phyloP scores from a whole-genome alignment of 192 early-diverging fungal genomes.

The Helicostylum pulchrum region DNA sequence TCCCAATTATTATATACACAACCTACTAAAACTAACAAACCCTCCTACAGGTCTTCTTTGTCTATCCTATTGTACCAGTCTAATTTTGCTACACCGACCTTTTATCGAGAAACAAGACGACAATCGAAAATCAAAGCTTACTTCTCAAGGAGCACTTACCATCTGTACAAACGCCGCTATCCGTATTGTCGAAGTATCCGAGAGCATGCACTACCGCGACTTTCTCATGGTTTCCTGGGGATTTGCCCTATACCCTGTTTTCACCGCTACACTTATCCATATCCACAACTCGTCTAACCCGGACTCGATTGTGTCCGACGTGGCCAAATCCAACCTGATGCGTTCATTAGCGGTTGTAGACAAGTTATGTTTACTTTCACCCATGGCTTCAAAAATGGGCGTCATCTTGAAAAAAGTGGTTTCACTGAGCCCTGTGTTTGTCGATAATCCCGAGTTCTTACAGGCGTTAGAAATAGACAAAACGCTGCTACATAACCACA shows the following conservation, averaged over 20 bases:
- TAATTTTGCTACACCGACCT: slow-evolving; percentile 37
- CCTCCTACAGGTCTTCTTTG: slow-evolving; percentile 17
- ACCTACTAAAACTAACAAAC: too few species aligned
- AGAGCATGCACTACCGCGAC: slow-evolving; percentile 23
- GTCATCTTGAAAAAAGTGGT: too few species aligned
- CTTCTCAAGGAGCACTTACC: neutral
- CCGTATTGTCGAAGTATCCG: slow-evolving; percentile 11
- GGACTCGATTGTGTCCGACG: slow-evolving; percentile 19
- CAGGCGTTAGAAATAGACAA: too few species aligned
- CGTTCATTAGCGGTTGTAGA: too few species aligned
- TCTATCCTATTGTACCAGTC: slow-evolving; percentile 30
- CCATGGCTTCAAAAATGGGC: too few species aligned
- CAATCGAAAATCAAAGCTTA: neutral
- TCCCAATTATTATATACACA: too few species aligned
- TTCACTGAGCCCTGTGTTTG: too few species aligned
- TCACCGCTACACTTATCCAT: slow-evolving; percentile 33
- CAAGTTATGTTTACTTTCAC: too few species aligned
- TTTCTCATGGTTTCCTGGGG: slow-evolving; percentile 28
- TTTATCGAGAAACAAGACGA: slow-evolving; percentile 27
- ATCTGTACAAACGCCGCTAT: slow-evolving; percentile 12
- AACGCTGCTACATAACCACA: too few species aligned
- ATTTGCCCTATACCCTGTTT: slow-evolving; percentile 36
- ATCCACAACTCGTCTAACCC: slow-evolving; percentile 25
- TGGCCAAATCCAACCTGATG: slow-evolving; percentile 22
- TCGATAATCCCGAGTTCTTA: too few species aligned